These are phyloP conservation scores for Inonotus obliquus DNA, from an alignment of 1,284 basidiomycete genomes.

Conservation along the genomic window DNA sequence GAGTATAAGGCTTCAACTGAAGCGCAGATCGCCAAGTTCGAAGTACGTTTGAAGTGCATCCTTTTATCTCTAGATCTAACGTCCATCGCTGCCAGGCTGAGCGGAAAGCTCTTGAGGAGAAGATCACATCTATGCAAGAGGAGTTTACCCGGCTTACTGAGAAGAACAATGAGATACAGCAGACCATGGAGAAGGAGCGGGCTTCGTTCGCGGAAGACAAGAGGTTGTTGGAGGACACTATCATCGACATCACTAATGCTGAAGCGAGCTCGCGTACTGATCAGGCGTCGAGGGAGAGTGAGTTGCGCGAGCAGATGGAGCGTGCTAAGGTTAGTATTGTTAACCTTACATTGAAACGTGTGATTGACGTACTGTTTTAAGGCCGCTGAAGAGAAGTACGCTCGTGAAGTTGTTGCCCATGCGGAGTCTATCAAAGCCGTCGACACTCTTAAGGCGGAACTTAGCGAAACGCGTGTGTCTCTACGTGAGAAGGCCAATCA, in stretches of 20 bases:
- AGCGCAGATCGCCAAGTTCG: constrained; percentile 55
- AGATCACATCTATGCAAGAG: constrained; percentile 48
- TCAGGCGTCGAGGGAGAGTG: constrained; percentile 56
- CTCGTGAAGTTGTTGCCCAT: constrained; percentile 76
- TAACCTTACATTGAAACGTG: not conserved
- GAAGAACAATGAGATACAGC: constrained; percentile 56
- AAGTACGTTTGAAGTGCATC: constrained; percentile 40
- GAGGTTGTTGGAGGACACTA: constrained; percentile 71
- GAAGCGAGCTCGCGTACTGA: constrained; percentile 63
- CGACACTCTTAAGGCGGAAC: constrained; percentile 59
- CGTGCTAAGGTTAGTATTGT: constrained; percentile 54
- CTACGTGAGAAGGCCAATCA: constrained; percentile 54
- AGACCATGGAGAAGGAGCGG: constrained; percentile 61
- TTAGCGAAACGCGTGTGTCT: constrained; percentile 45
- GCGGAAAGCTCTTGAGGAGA: constrained; percentile 58
- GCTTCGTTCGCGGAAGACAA: constrained; percentile 72
- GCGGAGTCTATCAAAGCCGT: constrained; percentile 77
- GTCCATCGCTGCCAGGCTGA: constrained; percentile 49
- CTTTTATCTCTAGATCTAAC: constrained; percentile 1
- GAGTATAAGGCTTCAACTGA: constrained; percentile 73
- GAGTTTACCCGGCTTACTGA: constrained; percentile 50
- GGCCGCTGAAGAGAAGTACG: constrained; percentile 79
- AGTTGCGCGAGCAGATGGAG: constrained; percentile 60
- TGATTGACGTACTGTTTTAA: constrained; percentile 26
- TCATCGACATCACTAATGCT: constrained; percentile 68